Evolutionary conservation across 2,329 filamentous ascomycete species (phyloP).

Genomic region (Aspergillus sclerotialis): DNA sequence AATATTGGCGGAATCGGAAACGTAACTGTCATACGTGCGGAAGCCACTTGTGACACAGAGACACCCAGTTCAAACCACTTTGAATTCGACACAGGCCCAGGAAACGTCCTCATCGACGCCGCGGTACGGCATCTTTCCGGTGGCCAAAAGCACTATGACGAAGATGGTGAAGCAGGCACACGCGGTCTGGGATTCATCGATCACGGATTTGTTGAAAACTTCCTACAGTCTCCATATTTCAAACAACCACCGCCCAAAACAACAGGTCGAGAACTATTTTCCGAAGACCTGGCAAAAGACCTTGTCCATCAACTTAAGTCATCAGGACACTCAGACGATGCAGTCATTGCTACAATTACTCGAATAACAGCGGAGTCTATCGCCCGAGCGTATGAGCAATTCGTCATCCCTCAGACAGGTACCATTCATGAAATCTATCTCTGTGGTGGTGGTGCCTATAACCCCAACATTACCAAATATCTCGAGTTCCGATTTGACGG

Average conservation of each 20-base stretch:
- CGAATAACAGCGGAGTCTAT: slow-evolving; percentile 51
- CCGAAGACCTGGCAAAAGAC: slow-evolving; percentile 41
- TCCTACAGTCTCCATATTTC: slow-evolving; percentile 45
- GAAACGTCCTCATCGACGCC: slow-evolving; percentile 48
- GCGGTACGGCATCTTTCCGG: slow-evolving; percentile 46
- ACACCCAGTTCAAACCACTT: slow-evolving; percentile 4
- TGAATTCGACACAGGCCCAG: slow-evolving; percentile 45
- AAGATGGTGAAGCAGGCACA: slow-evolving; percentile 41
- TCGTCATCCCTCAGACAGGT: slow-evolving; percentile 36
- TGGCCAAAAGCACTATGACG: slow-evolving; percentile 42
- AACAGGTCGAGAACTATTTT: slow-evolving; percentile 51
- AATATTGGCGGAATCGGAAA: slow-evolving; percentile 54
- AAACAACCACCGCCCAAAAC: slow-evolving; percentile 45
- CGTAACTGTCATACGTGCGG: slow-evolving; percentile 50
- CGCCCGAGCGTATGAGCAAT: slow-evolving; percentile 41
- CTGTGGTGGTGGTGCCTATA: slow-evolving; percentile 53
- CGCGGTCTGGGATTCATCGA: slow-evolving; percentile 41
- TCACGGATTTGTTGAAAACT: slow-evolving; percentile 43
- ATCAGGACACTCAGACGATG: slow-evolving; percentile 38
- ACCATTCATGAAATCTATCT: slow-evolving; percentile 49
- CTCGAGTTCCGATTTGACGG: slow-evolving; percentile 36
- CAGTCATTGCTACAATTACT: slow-evolving; percentile 51
- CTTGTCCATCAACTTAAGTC: slow-evolving; percentile 12
- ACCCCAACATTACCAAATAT: slow-evolving; percentile 48
- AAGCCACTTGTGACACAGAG: too few relatives aligned